These are phyloP conservation scores for Coleophoma crateriformis DNA, from an alignment of 2,329 filamentous ascomycete genomes.

Conservation along the genomic window DNA sequence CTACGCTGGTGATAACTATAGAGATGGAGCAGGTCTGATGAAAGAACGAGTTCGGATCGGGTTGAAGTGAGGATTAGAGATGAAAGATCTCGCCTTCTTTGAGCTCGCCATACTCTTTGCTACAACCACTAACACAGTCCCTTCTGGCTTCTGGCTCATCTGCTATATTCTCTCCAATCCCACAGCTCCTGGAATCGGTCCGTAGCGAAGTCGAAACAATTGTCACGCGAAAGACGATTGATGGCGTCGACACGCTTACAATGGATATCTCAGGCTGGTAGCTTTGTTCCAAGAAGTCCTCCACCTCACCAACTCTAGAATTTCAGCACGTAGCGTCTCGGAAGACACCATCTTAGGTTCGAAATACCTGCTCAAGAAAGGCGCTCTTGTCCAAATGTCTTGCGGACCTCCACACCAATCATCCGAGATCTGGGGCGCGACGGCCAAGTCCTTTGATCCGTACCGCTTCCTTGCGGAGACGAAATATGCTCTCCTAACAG, in stretches of 20 bases:
- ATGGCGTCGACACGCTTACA: slow-evolving; percentile 6
- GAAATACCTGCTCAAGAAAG: slow-evolving; percentile 36
- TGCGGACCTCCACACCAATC: slow-evolving; percentile 37
- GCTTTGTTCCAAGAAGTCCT: slow-evolving; percentile 40
- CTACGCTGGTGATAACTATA: slow-evolving; percentile 24
- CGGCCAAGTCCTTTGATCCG: slow-evolving; percentile 35
- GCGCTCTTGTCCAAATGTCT: slow-evolving; percentile 36
- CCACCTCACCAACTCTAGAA: slow-evolving; percentile 32
- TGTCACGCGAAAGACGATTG: neutral
- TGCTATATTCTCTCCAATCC: slow-evolving; percentile 26
- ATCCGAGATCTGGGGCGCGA: slow-evolving; percentile 35
- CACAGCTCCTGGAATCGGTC: slow-evolving; percentile 22
- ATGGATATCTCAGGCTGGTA: slow-evolving; percentile 26
- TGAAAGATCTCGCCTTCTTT: slow-evolving; percentile 25
- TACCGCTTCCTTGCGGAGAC: slow-evolving; percentile 30
- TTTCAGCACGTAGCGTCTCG: slow-evolving; percentile 34
- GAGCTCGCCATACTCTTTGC: slow-evolving; percentile 28
- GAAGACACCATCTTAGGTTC: slow-evolving; percentile 33
- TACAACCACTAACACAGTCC: slow-evolving; percentile 31
- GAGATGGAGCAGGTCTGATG: slow-evolving; percentile 19
- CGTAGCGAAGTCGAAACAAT: slow-evolving; percentile 25
- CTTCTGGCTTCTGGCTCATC: slow-evolving; percentile 34
- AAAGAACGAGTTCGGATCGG: slow-evolving; percentile 22
- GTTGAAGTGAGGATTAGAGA: slow-evolving; percentile 24
- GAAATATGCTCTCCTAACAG: slow-evolving; percentile 11